A percentile compares a stretch with the other conserved stretches of the same genome.
Conservation (phyloP, 352 stramenopile species). For the Pythium plurisporium region DNA sequence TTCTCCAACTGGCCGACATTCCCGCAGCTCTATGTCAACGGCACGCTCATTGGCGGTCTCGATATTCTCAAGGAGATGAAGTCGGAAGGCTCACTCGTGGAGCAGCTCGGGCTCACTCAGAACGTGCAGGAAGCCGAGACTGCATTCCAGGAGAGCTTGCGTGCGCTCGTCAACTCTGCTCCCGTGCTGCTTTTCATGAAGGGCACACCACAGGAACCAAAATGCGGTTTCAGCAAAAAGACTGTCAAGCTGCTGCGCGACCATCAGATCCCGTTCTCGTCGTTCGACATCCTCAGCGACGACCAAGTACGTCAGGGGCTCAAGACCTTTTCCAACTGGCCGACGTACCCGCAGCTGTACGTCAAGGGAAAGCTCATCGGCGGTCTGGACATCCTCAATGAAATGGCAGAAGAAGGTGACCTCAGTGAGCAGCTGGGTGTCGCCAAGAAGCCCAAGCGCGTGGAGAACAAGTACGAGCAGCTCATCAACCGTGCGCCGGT, state of each 20-base stretch:
- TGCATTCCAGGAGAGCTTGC: conserved; percentile 81
- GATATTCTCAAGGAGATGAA: conserved; percentile 98
- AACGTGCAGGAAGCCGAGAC: conserved; percentile 73
- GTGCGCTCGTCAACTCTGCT: conserved; percentile 80
- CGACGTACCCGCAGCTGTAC: conserved; percentile 97
- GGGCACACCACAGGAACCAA: conserved; percentile 83
- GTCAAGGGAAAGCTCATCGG: conserved; percentile 92
- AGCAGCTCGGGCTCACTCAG: conserved; percentile 70
- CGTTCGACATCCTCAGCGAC: conserved; percentile 94
- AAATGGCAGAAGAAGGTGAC: conserved; percentile 90
- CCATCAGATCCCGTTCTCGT: conserved; percentile 90
- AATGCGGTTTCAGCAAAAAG: conserved; percentile 95
- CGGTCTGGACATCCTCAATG: conserved; percentile 94
- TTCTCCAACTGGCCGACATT: conserved; percentile 98
- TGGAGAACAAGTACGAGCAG: conserved; percentile 83
- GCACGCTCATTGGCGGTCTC: conserved; percentile 93
- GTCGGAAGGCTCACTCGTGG: conserved; percentile 69
- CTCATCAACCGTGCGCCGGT: conserved; percentile 89
- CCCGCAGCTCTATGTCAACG: conserved; percentile 98
- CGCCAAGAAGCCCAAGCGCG: conserved; percentile 77
- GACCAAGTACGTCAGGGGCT: conserved; percentile 94
- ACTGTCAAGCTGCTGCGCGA: conserved; percentile 88
- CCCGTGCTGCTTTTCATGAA: conserved; percentile 97
- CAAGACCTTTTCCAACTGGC: conserved; percentile 96
- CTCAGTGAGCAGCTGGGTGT: conserved; percentile 88